Evolutionary conservation across 2,329 filamentous ascomycete species (phyloP).

Genomic region (Apiospora marii): DNA sequence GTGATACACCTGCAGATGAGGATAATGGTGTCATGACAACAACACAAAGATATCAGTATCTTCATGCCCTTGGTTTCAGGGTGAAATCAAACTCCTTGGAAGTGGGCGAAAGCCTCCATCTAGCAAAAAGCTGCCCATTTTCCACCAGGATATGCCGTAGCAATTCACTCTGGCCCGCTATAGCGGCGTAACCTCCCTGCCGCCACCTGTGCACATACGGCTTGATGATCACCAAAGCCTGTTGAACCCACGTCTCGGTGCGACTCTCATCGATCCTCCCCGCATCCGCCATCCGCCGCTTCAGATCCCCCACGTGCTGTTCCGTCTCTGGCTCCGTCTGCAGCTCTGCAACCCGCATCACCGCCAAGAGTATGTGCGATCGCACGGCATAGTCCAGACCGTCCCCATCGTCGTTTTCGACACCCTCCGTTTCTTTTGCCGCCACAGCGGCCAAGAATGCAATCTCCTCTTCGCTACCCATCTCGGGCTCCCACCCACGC

Average conservation of each 20-base stretch:
- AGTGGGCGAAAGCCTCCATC: conserved; percentile 26
- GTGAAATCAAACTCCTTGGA: conserved; percentile 26
- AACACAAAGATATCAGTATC: no score
- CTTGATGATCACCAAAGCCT: conserved; percentile 24
- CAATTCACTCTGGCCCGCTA: conserved; percentile 20
- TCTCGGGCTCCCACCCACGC: conserved; percentile 31
- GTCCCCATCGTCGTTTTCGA: neutral
- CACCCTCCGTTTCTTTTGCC: conserved; percentile 28
- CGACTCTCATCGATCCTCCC: conserved; percentile 15
- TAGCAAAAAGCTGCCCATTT: conserved; percentile 26
- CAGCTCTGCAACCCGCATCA: conserved; percentile 26
- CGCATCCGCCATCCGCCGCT: conserved; percentile 15
- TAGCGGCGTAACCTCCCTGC: neutral
- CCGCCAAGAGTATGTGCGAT: conserved; percentile 31
- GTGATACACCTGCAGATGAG: no score
- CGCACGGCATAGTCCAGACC: conserved; percentile 29
- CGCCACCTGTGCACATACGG: conserved; percentile 23
- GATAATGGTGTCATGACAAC: no score
- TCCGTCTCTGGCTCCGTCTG: neutral
- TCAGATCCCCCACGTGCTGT: conserved; percentile 22
- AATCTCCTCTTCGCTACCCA: conserved; percentile 33
- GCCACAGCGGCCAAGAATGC: conserved; percentile 32
- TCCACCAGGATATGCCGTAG: conserved; percentile 24
- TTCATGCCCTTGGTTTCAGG: conserved; percentile 14
- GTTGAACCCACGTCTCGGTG: conserved; percentile 21